Base-by-base conservation (phyloP, 305 asterid species). In the Fraxinus sp. region DNA sequence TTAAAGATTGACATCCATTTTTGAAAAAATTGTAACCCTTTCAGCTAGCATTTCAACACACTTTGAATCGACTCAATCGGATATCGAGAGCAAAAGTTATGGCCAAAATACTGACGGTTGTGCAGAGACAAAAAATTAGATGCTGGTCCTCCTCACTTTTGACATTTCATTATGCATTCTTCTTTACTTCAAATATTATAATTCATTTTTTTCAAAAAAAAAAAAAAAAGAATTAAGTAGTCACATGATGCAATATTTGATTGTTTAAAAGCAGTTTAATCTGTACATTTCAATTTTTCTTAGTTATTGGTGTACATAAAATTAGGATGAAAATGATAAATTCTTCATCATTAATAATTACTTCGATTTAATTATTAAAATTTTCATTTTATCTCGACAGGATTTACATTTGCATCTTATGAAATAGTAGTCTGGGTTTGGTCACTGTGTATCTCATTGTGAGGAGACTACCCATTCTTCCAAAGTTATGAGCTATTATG, bases 131-230 rank as follows among this genome's bases (percentile, higher is more conserved):
- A 32, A 28, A 28, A 28, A 28, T 28, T 59, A 30, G n/a, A 80
- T 86, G 85, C 81, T 85, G 91, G 87, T 85, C 90, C 93, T 85
- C 88, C 57, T 81, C 41, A 84, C 16, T 64, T 10, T 84, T 77
- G 78, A 84, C 87, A 84, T 86, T 26, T 84, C 16, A 70, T 71
- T 18, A 7, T 24, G 55, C 77, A 10, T 72, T 59, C 24, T 26
- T 59, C 24, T 14, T 66, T 26, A 66, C 33, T 66, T 66, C 35
- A 64, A 22, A 64, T 8, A 57, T 74, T 74, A 74, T 74, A 35
- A 35, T 75, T 39, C 46, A 39, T 1, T 39, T 39, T 39, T 39
- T 39, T 7, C 46, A 39, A 39, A 7, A 37, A 39, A 39, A 39
- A 39, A 7, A 37, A 39, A 39, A 36, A 36, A 7, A 36, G 0